Conservation (phyloP, 306 rosid species). For the Astragalus glycyphyllos region DNA sequence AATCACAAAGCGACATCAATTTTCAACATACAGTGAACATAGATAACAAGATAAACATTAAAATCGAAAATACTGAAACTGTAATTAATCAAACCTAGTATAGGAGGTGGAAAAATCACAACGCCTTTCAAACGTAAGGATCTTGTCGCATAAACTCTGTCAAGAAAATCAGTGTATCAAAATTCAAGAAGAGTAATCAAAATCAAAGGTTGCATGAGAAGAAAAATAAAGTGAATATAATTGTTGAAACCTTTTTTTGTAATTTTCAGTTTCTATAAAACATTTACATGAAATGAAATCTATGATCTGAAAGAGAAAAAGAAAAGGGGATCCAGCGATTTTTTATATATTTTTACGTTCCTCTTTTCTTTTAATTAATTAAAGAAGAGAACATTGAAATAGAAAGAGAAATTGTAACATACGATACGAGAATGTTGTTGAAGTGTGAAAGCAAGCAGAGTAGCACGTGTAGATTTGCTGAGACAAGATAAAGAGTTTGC, state of each 20-base stretch:
- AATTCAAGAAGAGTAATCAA: no score
- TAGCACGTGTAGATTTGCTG: not conserved
- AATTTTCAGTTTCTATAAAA: not conserved
- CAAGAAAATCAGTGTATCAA: not conserved
- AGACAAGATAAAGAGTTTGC: not conserved
- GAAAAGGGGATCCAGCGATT: not conserved
- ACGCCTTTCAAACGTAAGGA: not conserved
- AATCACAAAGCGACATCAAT: no score
- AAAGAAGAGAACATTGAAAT: not conserved
- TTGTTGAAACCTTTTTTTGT: not conserved
- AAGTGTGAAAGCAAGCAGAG: not conserved
- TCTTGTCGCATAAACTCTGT: not conserved
- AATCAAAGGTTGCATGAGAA: not conserved
- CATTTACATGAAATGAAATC: not conserved
- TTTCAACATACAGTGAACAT: no score
- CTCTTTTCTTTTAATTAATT: no score
- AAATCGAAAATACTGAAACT: not conserved
- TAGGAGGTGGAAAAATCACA: not conserved
- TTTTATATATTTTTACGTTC: not conserved
- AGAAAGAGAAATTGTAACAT: not conserved
- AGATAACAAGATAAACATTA: not conserved
- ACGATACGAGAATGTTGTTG: not conserved
- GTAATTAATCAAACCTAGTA: constrained; percentile 1
- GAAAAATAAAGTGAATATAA: not conserved
- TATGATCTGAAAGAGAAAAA: constrained; percentile 25